These are phyloP conservation scores for Phytophthora ramorum DNA, from an alignment of 352 stramenopile species.

Conservation along the genomic window DNA sequence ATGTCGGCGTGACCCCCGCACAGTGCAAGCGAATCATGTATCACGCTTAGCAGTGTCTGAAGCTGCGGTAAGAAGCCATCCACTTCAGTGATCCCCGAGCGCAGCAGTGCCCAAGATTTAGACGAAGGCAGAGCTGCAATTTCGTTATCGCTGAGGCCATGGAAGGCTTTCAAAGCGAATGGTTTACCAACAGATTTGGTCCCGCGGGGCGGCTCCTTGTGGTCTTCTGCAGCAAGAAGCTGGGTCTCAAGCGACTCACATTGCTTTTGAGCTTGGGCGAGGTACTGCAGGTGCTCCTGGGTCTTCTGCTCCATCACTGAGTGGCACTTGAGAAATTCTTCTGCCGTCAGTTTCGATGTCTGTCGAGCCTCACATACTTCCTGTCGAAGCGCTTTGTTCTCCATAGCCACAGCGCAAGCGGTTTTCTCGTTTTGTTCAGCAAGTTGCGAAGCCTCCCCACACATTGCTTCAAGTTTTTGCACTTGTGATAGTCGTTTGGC, in stretches of 20 bases:
- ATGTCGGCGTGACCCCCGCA: conserved; percentile 46
- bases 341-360: conserved; percentile 8
- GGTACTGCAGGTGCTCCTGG: conserved; percentile 7
- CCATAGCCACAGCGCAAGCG: conserved; percentile 6
- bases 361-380: conserved; percentile 26
- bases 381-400: conserved; percentile 28
- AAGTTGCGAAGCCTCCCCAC: conserved; percentile 2
- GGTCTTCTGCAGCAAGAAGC: conserved; percentile 29
- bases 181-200: not conserved
- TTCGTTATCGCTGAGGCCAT: conserved; percentile 27
- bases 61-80: conserved; percentile 54
- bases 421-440: conserved; percentile 21
- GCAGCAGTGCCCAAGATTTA: conserved; percentile 23
- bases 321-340: conserved; percentile 27
- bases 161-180: conserved; percentile 15
- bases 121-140: conserved; percentile 13
- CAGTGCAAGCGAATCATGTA: conserved; percentile 41
- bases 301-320: conserved; percentile 21
- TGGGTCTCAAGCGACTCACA: conserved; percentile 32
- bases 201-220: not conserved
- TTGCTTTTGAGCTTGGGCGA: conserved; percentile 9
- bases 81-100: conserved; percentile 33
- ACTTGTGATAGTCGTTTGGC: not conserved
- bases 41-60: conserved; percentile 35
- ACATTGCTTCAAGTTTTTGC: conserved; percentile 2